A percentile compares a stretch with the other conserved stretches of the same genome.
phyloP scores from a whole-genome alignment of 116 monocot species.

The Zostera marina region DNA sequence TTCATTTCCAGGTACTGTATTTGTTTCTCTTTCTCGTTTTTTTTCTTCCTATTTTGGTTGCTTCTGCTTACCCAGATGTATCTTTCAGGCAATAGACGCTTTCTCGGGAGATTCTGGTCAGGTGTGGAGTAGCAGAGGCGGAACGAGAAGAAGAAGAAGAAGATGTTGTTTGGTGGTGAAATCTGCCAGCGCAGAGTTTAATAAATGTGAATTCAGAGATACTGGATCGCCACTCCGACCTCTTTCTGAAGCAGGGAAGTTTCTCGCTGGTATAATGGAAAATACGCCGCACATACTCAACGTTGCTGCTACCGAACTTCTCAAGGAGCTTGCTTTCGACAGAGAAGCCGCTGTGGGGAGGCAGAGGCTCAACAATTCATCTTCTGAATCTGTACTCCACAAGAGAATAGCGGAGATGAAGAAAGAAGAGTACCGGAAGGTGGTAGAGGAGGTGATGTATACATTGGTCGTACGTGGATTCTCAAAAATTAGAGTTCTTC shows the following conservation, averaged over 20 bases:
- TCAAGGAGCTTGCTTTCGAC: conserved; percentile 30
- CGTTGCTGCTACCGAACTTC: conserved; percentile 25
- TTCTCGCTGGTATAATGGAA: conserved; percentile 34
- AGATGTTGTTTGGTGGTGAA: not conserved
- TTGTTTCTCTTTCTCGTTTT: no score
- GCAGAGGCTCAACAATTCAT: conserved; percentile 21
- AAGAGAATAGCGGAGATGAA: conserved; percentile 58
- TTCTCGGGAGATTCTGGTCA: no score
- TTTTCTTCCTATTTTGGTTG: no score
- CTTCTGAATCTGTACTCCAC: conserved; percentile 36
- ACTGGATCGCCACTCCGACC: conserved; percentile 31
- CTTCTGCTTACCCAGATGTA: not conserved
- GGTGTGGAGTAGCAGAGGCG: not conserved
- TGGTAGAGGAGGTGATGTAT: conserved; percentile 59
- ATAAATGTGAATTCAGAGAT: conserved; percentile 8
- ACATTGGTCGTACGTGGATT: conserved; percentile 39
- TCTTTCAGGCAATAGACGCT: not conserved
- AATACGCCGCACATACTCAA: conserved; percentile 40
- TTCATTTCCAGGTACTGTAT: no score
- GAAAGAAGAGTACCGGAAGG: conserved; percentile 25
- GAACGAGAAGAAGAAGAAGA: not conserved
- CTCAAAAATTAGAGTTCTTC: conserved; percentile 35
- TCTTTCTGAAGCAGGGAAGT: conserved; percentile 29
- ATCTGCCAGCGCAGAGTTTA: not conserved
- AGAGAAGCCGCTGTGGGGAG: conserved; percentile 34